A percentile compares a stretch with the other conserved stretches of the same genome.
Conservation (phyloP, 164 flowering plant species). For the Houttuynia cordata region DNA sequence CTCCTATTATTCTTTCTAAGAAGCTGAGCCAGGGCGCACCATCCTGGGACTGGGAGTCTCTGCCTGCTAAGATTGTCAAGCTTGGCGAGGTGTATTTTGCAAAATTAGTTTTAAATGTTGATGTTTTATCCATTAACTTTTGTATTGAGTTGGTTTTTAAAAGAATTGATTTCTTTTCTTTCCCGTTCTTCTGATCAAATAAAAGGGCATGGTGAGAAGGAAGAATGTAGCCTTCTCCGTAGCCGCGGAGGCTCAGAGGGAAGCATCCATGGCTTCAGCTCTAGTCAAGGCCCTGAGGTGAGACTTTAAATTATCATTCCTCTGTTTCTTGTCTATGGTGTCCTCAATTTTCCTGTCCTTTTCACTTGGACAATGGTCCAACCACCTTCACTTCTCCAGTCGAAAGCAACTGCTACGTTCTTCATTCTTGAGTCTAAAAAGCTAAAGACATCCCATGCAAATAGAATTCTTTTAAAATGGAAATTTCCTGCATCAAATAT, state of each 20-base stretch:
- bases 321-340: background rate
- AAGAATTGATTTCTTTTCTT: background rate
- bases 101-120: background rate
- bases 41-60: constrained; percentile 55
- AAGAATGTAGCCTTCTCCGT: constrained; percentile 64
- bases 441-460: background rate
- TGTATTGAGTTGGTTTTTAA: background rate
- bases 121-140: background rate
- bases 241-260: constrained; percentile 79
- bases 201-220: constrained; percentile 36
- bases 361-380: background rate
- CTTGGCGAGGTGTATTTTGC: constrained; percentile 55
- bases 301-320: background rate
- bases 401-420: too few species aligned
- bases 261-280: constrained; percentile 54
- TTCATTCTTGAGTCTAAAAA: background rate
- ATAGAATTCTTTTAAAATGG: background rate
- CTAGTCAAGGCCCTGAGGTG: constrained; percentile 67
- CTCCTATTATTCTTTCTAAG: constrained; percentile 19
- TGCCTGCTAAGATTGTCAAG: constrained; percentile 56
- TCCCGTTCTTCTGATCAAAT: background rate
- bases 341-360: background rate
- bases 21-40: constrained; percentile 24
- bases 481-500: background rate
- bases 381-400: background rate